Percentiles rank a stretch among this genome's conserved stretches.
These are phyloP conservation scores for Epichloe baconii DNA, from an alignment of 2,329 filamentous ascomycete species.

Conservation along the genomic window DNA sequence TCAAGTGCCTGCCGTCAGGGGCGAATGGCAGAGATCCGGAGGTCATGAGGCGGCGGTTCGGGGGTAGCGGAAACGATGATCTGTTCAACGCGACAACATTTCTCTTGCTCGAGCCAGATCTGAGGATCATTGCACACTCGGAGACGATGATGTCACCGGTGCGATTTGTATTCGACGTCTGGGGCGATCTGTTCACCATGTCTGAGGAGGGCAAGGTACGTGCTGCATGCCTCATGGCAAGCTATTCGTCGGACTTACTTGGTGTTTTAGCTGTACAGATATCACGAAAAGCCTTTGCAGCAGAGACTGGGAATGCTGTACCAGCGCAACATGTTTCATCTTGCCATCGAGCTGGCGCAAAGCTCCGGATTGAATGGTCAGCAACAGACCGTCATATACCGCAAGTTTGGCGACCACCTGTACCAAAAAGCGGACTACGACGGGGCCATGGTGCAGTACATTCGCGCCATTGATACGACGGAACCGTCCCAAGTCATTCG, in stretches of 20 bases:
- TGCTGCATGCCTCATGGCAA: neutral
- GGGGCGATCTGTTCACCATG: conserved; percentile 85
- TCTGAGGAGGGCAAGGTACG: conserved; percentile 81
- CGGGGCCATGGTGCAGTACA: conserved; percentile 97
- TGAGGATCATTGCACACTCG: conserved; percentile 81
- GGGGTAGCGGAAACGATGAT: conserved; percentile 54
- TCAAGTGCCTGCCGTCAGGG: conserved; percentile 61
- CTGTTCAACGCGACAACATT: conserved; percentile 82
- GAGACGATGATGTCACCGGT: conserved; percentile 74
- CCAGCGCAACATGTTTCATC: conserved; percentile 79
- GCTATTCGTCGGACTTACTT: neutral
- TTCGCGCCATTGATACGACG: conserved; percentile 89
- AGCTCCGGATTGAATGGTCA: conserved; percentile 68
- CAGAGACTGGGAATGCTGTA: conserved; percentile 91
- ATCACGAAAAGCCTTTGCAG: conserved; percentile 80
- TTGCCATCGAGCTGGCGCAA: conserved; percentile 86
- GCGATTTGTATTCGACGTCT: conserved; percentile 68
- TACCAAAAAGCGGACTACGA: conserved; percentile 96
- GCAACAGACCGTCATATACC: conserved; percentile 84
- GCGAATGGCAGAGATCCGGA: conserved; percentile 44
- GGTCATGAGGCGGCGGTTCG: conserved; percentile 57
- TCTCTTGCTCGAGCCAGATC: conserved; percentile 78
- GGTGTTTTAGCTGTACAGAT: conserved; percentile 55
- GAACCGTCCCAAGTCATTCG: conserved; percentile 93
- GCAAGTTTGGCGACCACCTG: conserved; percentile 84